Conservation (phyloP, 495 filamentous ascomycete species). For the Immersiella caudata region DNA sequence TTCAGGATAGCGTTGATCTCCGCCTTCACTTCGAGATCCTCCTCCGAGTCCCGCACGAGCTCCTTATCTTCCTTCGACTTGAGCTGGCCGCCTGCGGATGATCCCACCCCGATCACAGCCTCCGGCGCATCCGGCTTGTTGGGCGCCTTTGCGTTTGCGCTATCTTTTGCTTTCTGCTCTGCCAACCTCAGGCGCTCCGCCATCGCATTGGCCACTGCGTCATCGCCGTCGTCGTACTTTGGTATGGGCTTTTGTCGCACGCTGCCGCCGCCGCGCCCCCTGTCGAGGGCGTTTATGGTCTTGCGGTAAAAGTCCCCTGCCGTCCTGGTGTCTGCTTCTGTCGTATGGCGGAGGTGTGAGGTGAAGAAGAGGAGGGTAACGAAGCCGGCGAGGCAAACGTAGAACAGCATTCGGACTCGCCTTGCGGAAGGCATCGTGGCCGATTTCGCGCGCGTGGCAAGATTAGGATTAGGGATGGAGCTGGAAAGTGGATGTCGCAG, state of each 20-base stretch:
- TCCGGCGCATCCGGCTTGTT: slow-evolving; percentile 56
- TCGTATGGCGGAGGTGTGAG: slow-evolving; percentile 41
- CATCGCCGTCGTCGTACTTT: slow-evolving; percentile 47
- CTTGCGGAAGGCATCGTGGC: slow-evolving; percentile 71
- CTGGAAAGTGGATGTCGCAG: neutral
- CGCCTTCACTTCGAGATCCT: slow-evolving; percentile 59
- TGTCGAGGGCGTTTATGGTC: slow-evolving; percentile 54
- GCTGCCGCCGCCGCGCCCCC: slow-evolving; percentile 21
- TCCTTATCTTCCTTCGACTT: slow-evolving; percentile 38
- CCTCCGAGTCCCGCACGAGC: slow-evolving; percentile 54
- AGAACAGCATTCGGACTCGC: slow-evolving; percentile 61
- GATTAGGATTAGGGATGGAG: neutral
- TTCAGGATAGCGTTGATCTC: slow-evolving; percentile 79
- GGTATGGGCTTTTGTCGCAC: slow-evolving; percentile 37
- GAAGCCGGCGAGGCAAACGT: slow-evolving; percentile 59
- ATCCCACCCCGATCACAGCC: slow-evolving; percentile 53
- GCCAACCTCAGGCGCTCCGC: slow-evolving; percentile 50
- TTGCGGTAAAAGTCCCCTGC: slow-evolving; percentile 58
- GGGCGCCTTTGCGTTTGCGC: slow-evolving; percentile 54
- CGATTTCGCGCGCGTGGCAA: neutral
- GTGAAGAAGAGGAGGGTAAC: slow-evolving; percentile 67
- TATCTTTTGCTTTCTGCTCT: slow-evolving; percentile 59
- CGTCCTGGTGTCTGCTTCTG: slow-evolving; percentile 42
- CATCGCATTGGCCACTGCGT: slow-evolving; percentile 48
- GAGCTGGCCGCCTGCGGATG: slow-evolving; percentile 68